Evolutionary conservation across 2,329 filamentous ascomycete species (phyloP), one percentile per base, ranked within the genome.

Genomic region (Acrocalymma vagum): DNA sequence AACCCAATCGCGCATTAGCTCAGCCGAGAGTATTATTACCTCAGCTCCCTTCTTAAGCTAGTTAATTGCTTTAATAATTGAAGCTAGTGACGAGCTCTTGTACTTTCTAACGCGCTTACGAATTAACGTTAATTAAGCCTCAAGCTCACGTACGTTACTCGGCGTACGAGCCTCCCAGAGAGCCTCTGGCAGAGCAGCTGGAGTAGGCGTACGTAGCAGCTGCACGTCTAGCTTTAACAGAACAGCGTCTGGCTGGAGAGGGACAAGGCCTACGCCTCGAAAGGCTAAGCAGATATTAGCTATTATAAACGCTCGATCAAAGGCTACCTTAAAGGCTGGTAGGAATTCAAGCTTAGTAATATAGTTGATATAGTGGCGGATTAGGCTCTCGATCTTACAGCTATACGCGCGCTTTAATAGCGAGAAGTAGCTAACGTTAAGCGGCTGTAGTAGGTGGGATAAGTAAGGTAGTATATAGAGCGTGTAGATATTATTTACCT

Each of bases 401-500:
- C 7, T 9, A 15, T 29, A 29, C 15, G 6, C 13, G 15, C 28
- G 28, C 28, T 29, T 29, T 17, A 29, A 17, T 17, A 16, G n/a
- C 15, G 28, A 29, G 28, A 29, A 29, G 13, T 17, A 29, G 7
- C 5, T 17, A 4, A 29, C 28, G 13, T 29, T 11, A 29, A 29
- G 28, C 6, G 28, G 28, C 28, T 29, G 28, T 4, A 29, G 28
- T 6, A 29, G 6, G 28, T 29, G 28, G n/a, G n/a, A n/a, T n/a
- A n/a, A n/a, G n/a, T n/a, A n/a, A n/a, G n/a, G n/a, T n/a, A n/a
- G n/a, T n/a, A 7, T 29, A 16, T 17, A 29, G 28, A 29, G 28
- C 28, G 28, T 29, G 15, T 37, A 37, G 30, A 42, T 45, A 23
- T 48, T 42, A 16, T 38, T 41, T 29, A 38, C 37, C 6, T 21